Evolutionary conservation across 1,139 yeast genomes (phyloP), one percentile per base, ranked within the genome.

Genomic region (Magnusiomyces sp.): DNA sequence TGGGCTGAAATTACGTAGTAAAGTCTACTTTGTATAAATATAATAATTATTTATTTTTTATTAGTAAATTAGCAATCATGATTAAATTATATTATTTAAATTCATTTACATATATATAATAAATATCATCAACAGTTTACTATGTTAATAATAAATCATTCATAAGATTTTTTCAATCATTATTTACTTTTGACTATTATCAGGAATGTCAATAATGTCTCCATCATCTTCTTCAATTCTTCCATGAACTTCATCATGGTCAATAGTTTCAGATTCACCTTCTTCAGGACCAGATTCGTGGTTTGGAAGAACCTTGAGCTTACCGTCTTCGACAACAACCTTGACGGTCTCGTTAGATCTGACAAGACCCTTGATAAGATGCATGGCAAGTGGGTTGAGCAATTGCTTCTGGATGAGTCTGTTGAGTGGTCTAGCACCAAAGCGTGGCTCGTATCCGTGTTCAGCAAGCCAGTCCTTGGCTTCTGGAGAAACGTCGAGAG

Each of bases 341-440:
- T 65, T 59, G 2, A 87, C 92, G 1, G 74, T 72, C 61, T 87
- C 95, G 44, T 79, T 82, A 49, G 81, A 79, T 56, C 75, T 76
- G 16, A 92, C 74, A 59, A 83, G 83, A 2, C 97, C 97, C 61
- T 80, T 80, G 56, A 92, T 78, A 71, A 92, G 66, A 59, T 77
- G 71, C 65, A 79, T 75, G 1, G 97, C 95, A 76, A 92, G 76
- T 36, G 97, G 95, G 63, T 90, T 89, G 66, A 92, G 73, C 17
- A 92, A 65, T 57, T 76, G 71, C 71, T 84, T 87, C 64, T 88
- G 95, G 54, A 92, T 80, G 39, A 89, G 77, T 59, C 98, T 78
- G 72, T 92, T 92, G 64, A 92, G 75, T 6, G 98, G 98, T 64
- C 98, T 79, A 0, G 98, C 98, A 58, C 98, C 98, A 62, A 90